Conservation (phyloP, 1,139 yeast species). For the Pichia sp. region DNA sequence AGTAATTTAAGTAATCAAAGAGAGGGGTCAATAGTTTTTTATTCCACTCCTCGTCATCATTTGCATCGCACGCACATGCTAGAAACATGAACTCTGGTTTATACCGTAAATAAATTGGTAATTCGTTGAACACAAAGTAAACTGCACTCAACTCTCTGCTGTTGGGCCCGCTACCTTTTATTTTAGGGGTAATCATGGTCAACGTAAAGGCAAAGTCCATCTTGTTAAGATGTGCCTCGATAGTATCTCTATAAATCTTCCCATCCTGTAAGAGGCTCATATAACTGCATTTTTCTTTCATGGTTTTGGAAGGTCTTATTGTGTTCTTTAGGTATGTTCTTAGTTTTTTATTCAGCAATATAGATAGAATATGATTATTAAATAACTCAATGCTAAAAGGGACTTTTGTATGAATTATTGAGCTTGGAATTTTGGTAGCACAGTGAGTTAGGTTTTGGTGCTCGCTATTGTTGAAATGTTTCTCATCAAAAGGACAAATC, state of each 20-base stretch:
- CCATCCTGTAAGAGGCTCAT: slow-evolving; percentile 11
- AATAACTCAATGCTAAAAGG: slow-evolving; percentile 10
- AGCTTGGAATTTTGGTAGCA: neutral
- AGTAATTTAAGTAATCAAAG: slow-evolving; percentile 5
- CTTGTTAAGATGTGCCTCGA: neutral
- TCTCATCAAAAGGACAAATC: slow-evolving; percentile 1
- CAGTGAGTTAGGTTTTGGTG: neutral
- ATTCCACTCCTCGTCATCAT: neutral
- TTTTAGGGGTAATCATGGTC: slow-evolving; percentile 6
- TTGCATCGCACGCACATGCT: slow-evolving; percentile 4
- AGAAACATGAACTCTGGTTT: slow-evolving; percentile 13
- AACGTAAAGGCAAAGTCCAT: slow-evolving; percentile 15
- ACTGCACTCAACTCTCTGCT: neutral
- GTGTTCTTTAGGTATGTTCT: slow-evolving; percentile 12
- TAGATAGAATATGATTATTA: slow-evolving; percentile 11
- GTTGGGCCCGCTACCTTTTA: neutral
- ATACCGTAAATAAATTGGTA: slow-evolving; percentile 11
- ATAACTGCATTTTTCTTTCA: neutral
- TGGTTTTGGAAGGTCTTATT: slow-evolving; percentile 9
- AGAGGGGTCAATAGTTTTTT: slow-evolving; percentile 5
- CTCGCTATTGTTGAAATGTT: neutral
- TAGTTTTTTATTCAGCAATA: slow-evolving; percentile 11
- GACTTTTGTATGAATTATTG: neutral
- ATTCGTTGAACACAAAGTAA: slow-evolving; percentile 13
- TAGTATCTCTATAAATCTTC: slow-evolving; percentile 4